Evolutionary conservation across 768 basidiomycete genomes (phyloP).

Genomic region (Postia placenta): DNA sequence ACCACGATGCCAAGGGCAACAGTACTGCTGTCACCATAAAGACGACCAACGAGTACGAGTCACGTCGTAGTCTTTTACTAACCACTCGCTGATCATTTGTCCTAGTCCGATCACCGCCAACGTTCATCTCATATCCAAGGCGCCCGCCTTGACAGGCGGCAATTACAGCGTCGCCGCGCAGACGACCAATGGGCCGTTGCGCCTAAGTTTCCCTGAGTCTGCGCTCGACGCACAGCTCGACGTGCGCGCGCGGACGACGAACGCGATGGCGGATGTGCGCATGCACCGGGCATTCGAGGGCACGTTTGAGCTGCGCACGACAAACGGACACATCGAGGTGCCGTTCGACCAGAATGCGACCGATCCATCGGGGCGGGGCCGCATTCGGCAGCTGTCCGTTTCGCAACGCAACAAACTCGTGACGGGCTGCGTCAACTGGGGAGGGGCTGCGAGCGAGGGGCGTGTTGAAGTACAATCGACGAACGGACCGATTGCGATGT

Average conservation of each 20-base stretch:
- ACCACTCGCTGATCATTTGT: neutral
- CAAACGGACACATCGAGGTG: conserved; percentile 1
- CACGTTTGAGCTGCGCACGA: conserved; percentile 22
- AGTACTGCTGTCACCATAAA: conserved; percentile 25
- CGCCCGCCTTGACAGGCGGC: conserved; percentile 16
- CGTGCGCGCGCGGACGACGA: conserved; percentile 26
- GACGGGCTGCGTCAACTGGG: conserved; percentile 13
- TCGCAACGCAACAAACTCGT: neutral
- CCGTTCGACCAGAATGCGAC: conserved; percentile 1
- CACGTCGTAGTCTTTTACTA: neutral
- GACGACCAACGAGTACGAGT: conserved; percentile 39
- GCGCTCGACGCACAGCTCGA: conserved; percentile 29
- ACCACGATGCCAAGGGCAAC: conserved; percentile 19
- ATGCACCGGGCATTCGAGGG: conserved; percentile 36
- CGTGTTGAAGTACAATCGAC: neutral
- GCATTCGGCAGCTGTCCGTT: conserved; percentile 2
- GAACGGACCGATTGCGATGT: conserved; percentile 1
- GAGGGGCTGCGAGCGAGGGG: conserved; percentile 1
- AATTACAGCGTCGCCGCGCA: conserved; percentile 26
- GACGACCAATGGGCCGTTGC: conserved; percentile 28
- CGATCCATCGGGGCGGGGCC: conserved; percentile 17
- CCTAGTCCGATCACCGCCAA: conserved; percentile 15
- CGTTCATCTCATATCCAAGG: conserved; percentile 14
- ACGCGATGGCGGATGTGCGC: conserved; percentile 27
- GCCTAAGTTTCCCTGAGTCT: conserved; percentile 24